These are phyloP conservation scores for Patellifolia procumbens DNA, from an alignment of 179 eudicot genomes.

Conservation along the genomic window DNA sequence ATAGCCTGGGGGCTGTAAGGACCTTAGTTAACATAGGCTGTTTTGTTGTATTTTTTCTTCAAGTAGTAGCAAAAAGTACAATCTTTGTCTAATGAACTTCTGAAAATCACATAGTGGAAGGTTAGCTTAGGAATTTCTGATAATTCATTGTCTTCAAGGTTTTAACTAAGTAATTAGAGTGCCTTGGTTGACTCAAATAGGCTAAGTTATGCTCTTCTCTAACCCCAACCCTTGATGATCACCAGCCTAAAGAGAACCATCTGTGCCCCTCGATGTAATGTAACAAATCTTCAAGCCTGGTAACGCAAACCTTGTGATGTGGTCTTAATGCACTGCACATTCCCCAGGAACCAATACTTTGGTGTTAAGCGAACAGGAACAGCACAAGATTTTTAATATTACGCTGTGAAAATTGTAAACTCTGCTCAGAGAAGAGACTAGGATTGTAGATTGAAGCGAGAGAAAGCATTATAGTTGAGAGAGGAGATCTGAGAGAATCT, in stretches of 20 bases:
- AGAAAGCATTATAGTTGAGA: neutral
- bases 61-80: too few relatives aligned
- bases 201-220: neutral
- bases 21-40: too few relatives aligned
- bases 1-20: too few relatives aligned
- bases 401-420: neutral
- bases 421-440: neutral
- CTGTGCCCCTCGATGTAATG: neutral
- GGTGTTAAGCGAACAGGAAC: neutral
- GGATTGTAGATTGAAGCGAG: neutral
- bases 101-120: too few relatives aligned
- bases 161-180: too few relatives aligned
- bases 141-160: too few relatives aligned
- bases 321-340: neutral
- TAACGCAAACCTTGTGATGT: neutral
- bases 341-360: neutral
- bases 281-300: neutral
- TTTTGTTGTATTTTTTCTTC: too few relatives aligned
- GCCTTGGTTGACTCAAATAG: neutral
- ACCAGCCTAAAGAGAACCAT: neutral
- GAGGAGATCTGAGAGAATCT: neutral
- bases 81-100: too few relatives aligned
- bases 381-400: neutral
- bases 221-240: neutral
- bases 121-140: too few relatives aligned